Evolutionary conservation across 1,139 yeast species (phyloP).

Genomic region (Hyphopichia buzzinii): DNA sequence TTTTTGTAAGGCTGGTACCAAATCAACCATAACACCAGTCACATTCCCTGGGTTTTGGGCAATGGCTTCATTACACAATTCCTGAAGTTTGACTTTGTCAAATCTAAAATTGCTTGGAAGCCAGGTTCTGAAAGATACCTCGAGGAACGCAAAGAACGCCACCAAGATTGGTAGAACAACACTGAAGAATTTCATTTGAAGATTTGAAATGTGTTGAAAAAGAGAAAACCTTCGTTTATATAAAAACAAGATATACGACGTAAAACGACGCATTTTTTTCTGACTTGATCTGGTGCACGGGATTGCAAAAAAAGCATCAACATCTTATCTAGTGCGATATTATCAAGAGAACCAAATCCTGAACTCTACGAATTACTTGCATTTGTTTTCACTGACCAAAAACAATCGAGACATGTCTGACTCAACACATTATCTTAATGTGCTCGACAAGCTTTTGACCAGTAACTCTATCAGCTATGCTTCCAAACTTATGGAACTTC

Average conservation of each 20-base stretch:
- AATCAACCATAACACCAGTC: slow-evolving; percentile 57
- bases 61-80: slow-evolving; percentile 50
- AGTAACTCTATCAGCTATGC: not conserved
- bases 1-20: slow-evolving; percentile 57
- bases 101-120: slow-evolving; percentile 67
- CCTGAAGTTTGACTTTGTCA: slow-evolving; percentile 47
- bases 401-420: slow-evolving; percentile 2
- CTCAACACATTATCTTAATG: not conserved
- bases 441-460: slow-evolving; percentile 2
- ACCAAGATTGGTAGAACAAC: not conserved
- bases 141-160: slow-evolving; percentile 3
- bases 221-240: too few relatives aligned
- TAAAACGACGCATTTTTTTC: not conserved
- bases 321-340: too few relatives aligned
- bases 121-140: slow-evolving; percentile 39
- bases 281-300: not conserved
- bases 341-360: too few relatives aligned
- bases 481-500: slow-evolving; percentile 3
- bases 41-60: slow-evolving; percentile 57
- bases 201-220: too few relatives aligned
- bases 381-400: too few relatives aligned
- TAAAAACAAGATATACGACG: too few relatives aligned
- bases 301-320: too few relatives aligned
- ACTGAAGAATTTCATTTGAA: slow-evolving; percentile 2
- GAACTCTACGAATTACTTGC: too few relatives aligned